These are phyloP conservation scores for Begonia peltatifolia DNA, from an alignment of 306 rosid genomes.

Conservation along the genomic window DNA sequence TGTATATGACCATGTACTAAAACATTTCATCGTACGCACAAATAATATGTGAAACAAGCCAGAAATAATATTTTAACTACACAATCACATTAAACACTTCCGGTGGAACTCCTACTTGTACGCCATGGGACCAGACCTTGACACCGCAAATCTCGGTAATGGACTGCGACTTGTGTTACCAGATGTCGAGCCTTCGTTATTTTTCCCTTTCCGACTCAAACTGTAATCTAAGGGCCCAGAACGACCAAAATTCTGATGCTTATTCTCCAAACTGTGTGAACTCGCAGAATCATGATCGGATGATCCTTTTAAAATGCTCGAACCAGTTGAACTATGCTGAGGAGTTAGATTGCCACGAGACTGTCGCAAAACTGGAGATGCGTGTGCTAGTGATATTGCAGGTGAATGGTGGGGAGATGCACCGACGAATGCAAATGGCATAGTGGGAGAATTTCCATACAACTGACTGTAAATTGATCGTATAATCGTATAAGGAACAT, in stretches of 20 bases:
- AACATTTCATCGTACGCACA: too few relatives aligned
- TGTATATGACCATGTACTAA: neutral
- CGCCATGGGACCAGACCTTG: constrained; percentile 87
- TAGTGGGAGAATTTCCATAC: constrained; percentile 51
- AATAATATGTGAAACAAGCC: too few relatives aligned
- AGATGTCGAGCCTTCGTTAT: constrained; percentile 66
- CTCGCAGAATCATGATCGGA: constrained; percentile 46
- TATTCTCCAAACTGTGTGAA: constrained; percentile 32
- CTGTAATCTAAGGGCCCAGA: constrained; percentile 94
- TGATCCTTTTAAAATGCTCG: constrained; percentile 60
- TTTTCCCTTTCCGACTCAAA: constrained; percentile 48
- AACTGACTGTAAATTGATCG: constrained; percentile 86
- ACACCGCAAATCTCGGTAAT: constrained; percentile 89
- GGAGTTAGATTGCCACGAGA: constrained; percentile 68
- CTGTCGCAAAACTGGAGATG: constrained; percentile 55
- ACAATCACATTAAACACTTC: too few relatives aligned
- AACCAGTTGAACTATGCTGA: constrained; percentile 41
- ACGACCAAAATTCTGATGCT: constrained; percentile 45
- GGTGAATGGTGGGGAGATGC: constrained; percentile 85
- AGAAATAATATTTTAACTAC: too few relatives aligned
- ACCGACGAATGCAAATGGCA: constrained; percentile 48
- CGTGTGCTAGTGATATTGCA: constrained; percentile 47
- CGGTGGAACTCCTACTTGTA: constrained; percentile 42
- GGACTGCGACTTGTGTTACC: constrained; percentile 88
- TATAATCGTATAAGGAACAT: constrained; percentile 80